These are phyloP conservation scores for Cyberlindnera mycetangii DNA, from an alignment of 805 yeast species.

Conservation along the genomic window DNA sequence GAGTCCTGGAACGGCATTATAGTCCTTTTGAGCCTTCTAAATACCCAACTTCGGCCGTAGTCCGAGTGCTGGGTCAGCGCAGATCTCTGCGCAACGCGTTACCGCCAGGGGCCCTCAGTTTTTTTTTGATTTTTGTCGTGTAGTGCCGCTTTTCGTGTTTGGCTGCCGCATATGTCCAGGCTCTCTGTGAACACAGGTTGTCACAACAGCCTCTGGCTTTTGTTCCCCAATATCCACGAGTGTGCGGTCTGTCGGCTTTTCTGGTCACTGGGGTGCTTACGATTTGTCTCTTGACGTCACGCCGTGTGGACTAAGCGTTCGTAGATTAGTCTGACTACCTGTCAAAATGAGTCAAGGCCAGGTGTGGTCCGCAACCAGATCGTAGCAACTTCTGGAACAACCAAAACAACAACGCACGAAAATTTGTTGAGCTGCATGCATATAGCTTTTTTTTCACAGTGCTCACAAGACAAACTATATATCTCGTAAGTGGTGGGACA, in stretches of 20 bases:
- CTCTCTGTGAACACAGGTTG: too few relatives aligned
- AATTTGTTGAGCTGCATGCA: not conserved
- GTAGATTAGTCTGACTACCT: conserved; percentile 3
- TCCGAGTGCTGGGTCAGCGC: too few relatives aligned
- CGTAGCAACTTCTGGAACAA: too few relatives aligned
- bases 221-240: not conserved
- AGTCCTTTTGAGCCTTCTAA: too few relatives aligned
- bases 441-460: not conserved
- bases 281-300: not conserved
- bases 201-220: too few relatives aligned
- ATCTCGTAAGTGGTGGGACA: not conserved
- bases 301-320: not conserved
- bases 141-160: too few relatives aligned
- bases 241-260: not conserved
- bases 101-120: too few relatives aligned
- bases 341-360: conserved; percentile 1
- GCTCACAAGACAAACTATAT: not conserved
- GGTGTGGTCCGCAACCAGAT: not conserved
- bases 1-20: too few relatives aligned
- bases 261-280: not conserved
- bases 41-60: too few relatives aligned
- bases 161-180: too few relatives aligned
- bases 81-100: not conserved
- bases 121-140: not conserved
- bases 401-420: not conserved